phyloP scores from a whole-genome alignment of 2,329 filamentous ascomycete genomes.

The Penicillium fuscoglaucum region DNA sequence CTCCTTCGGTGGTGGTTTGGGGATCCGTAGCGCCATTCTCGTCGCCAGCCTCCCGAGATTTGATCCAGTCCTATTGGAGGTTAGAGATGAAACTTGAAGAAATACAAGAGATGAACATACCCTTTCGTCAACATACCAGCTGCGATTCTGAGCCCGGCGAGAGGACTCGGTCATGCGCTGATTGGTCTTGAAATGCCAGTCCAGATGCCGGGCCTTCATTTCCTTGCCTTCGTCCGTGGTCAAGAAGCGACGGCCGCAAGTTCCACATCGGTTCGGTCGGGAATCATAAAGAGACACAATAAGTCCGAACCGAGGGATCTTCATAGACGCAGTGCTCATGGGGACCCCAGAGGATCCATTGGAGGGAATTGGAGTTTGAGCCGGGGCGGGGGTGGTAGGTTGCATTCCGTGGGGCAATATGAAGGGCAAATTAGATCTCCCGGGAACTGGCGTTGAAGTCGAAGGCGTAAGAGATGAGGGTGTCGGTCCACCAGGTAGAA shows the following conservation, averaged over 20 bases:
- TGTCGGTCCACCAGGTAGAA: constrained; percentile 55
- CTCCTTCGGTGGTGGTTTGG: constrained; percentile 41
- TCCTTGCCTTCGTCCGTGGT: constrained; percentile 74
- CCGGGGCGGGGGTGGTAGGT: constrained; percentile 38
- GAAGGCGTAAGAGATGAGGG: constrained; percentile 41
- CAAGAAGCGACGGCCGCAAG: constrained; percentile 85
- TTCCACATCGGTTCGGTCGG: constrained; percentile 82
- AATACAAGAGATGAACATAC: constrained; percentile 51
- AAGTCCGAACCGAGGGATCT: constrained; percentile 73
- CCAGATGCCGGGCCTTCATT: constrained; percentile 88
- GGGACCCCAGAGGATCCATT: constrained; percentile 43
- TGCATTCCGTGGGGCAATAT: constrained; percentile 41
- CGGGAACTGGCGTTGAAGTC: constrained; percentile 36
- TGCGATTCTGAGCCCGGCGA: constrained; percentile 83
- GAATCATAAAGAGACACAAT: constrained; percentile 75
- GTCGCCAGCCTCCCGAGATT: constrained; percentile 77
- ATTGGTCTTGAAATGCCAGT: constrained; percentile 97
- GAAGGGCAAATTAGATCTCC: constrained; percentile 43
- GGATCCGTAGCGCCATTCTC: constrained; percentile 50
- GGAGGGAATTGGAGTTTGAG: constrained; percentile 33
- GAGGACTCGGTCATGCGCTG: constrained; percentile 82
- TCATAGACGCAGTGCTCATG: constrained; percentile 68
- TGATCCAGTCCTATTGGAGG: constrained; percentile 77
- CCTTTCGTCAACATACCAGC: constrained; percentile 90
- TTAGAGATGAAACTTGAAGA: neutral